Percentiles rank a stretch among this genome's conserved stretches.
Evolutionary conservation across 306 rosid genomes (phyloP).

Genomic region (Rosa lucieae): DNA sequence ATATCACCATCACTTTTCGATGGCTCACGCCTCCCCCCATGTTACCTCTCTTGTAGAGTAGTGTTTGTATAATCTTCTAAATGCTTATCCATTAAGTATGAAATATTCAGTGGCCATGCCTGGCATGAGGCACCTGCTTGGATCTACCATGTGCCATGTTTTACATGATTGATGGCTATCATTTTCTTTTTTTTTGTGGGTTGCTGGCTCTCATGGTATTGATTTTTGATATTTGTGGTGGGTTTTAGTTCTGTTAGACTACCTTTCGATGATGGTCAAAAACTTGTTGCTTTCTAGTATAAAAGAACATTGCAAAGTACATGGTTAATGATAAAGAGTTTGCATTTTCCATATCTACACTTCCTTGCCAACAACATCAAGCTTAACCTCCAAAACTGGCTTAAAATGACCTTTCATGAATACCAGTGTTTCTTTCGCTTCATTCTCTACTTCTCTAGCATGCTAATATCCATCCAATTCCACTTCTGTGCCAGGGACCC

Average conservation of each 20-base stretch:
- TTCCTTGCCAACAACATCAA: no score
- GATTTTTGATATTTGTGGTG: no score
- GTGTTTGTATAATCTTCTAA: slow-evolving; percentile 18
- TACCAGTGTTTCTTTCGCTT: no score
- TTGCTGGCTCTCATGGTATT: neutral
- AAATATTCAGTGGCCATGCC: neutral
- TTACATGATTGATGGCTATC: neutral
- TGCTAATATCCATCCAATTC: no score
- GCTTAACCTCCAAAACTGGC: no score
- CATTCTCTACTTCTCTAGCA: no score
- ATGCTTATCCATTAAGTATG: slow-evolving; percentile 9
- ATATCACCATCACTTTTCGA: slow-evolving; percentile 19
- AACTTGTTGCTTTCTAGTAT: no score
- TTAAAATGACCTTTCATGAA: no score
- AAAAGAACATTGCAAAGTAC: no score
- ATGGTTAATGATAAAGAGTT: no score
- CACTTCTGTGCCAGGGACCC: no score
- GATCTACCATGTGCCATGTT: neutral
- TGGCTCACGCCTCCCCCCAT: slow-evolving; percentile 16
- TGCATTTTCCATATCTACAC: no score
- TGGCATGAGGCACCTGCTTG: neutral
- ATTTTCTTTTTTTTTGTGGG: neutral
- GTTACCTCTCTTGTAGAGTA: slow-evolving; percentile 24
- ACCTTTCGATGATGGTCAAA: neutral
- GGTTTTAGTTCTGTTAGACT: neutral